Base-by-base conservation (phyloP, 805 yeast genomes). In the Ogataea angusta region DNA sequence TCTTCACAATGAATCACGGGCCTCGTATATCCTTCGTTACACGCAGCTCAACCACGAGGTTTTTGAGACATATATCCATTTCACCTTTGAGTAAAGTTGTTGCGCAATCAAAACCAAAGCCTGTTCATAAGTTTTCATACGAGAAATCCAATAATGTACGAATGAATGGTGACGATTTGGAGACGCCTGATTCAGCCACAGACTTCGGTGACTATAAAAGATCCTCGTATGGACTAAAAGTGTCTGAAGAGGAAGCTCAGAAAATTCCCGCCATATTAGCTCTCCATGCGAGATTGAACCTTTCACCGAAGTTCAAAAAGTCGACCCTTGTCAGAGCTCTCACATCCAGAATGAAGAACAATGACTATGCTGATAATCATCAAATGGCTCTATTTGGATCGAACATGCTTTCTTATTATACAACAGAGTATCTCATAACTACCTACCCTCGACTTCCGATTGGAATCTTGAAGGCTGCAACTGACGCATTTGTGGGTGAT, bases 371-470 rank as follows among this genome's bases (percentile, higher is more conserved):
- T 13, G 84, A 85, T 63, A 91, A 93, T 62, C 72, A 72, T 42
- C 93, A 95, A 5, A 72, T 91, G 57, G 76, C 84, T 43, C 75
- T 78, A n/a, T 80, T 91, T 57, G 99, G 99, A 36, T 78, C 81
- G 54, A 79, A 81, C 45, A 66, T 93, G 35, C 67, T 93, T 45
- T 76, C 82, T 10, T 87, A 80, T 62, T 83, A 86, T 55, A 83
- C 80, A 4, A 73, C 85, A 15, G 95, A 88, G 61, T 68, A 84
- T 52, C 68, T 91, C 44, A 67, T 88, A 53, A 64, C 80, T 36
- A 78, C 75, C 49, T 89, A 89, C 61, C 99, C 99, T 39, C 78
- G 99, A 60, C 72, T 93, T 36, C 99, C 99, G 13, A 73, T 83
- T 46, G 75, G 79, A 7, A 82, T 90, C 19, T 74, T 88, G 42